Conservation (phyloP, 179 eudicot genomes). For the Camellia oleifera region DNA sequence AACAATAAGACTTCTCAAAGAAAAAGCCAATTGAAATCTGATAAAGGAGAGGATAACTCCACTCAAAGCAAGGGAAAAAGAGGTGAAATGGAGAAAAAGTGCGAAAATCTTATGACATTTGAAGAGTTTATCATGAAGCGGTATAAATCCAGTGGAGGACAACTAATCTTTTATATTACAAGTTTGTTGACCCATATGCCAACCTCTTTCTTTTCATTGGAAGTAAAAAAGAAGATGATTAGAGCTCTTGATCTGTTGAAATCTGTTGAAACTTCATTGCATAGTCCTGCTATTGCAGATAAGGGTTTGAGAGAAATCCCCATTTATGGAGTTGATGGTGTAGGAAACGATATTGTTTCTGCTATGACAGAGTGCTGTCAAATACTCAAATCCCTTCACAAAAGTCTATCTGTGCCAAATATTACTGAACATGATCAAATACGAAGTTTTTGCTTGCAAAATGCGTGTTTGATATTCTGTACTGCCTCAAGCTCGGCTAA, state of each 20-base stretch:
- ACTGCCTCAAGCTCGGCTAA: conserved; percentile 56
- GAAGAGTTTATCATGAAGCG: conserved; percentile 28
- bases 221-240: conserved; percentile 30
- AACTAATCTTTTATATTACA: conserved; percentile 13
- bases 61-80: not conserved
- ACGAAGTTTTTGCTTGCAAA: conserved; percentile 35
- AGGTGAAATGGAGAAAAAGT: not conserved
- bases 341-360: conserved; percentile 3
- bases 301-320: not conserved
- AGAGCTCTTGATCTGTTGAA: conserved; percentile 22
- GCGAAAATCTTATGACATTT: conserved; percentile 19
- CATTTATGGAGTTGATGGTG: not conserved
- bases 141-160: conserved; percentile 11
- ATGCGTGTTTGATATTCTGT: conserved; percentile 35
- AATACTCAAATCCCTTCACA: conserved; percentile 22
- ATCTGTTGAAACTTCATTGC: conserved; percentile 7
- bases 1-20: not conserved
- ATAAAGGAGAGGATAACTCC: not conserved
- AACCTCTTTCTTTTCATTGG: conserved; percentile 26
- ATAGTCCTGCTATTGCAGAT: not conserved
- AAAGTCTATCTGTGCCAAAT: not conserved
- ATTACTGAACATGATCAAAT: not conserved
- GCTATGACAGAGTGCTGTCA: conserved; percentile 17
- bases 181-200: conserved; percentile 46
- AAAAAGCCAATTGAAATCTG: not conserved